A percentile compares a stretch with the other conserved stretches of the same genome.
Evolutionary conservation across 805 yeast species (phyloP).

Genomic region (Candida mattraensis): DNA sequence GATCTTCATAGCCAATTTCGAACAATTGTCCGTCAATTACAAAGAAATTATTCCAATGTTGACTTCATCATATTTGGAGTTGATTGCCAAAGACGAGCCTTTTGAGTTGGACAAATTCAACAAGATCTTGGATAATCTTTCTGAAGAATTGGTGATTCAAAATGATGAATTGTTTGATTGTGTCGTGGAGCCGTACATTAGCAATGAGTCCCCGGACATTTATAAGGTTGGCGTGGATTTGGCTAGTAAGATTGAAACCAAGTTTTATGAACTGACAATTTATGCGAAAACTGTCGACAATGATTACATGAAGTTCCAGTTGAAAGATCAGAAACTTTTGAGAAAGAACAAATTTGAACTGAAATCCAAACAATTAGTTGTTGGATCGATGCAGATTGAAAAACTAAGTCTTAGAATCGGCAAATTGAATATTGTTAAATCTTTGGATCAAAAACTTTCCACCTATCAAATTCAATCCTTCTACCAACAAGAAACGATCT

Average conservation of each 20-base stretch:
- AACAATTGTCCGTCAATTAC: conserved; percentile 33
- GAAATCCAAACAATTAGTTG: conserved; percentile 18
- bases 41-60: conserved; percentile 29
- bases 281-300: conserved; percentile 13
- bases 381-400: conserved; percentile 23
- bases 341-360: conserved; percentile 16
- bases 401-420: conserved; percentile 22
- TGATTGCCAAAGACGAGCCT: conserved; percentile 26
- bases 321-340: conserved; percentile 7
- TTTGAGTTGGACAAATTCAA: conserved; percentile 25
- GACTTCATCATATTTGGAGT: conserved; percentile 39
- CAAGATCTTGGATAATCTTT: conserved; percentile 15
- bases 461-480: conserved; percentile 21
- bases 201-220: conserved; percentile 35
- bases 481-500: conserved; percentile 7
- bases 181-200: conserved; percentile 38
- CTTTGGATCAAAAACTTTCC: conserved; percentile 13
- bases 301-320: conserved; percentile 19
- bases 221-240: conserved; percentile 39
- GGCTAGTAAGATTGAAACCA: conserved; percentile 26
- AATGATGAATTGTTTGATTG: conserved; percentile 38
- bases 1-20: conserved; percentile 68
- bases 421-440: conserved; percentile 21
- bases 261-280: conserved; percentile 18
- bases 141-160: conserved; percentile 13